Conservation (phyloP, 2,329 filamentous ascomycete species). For the Fusarium nurragi region DNA sequence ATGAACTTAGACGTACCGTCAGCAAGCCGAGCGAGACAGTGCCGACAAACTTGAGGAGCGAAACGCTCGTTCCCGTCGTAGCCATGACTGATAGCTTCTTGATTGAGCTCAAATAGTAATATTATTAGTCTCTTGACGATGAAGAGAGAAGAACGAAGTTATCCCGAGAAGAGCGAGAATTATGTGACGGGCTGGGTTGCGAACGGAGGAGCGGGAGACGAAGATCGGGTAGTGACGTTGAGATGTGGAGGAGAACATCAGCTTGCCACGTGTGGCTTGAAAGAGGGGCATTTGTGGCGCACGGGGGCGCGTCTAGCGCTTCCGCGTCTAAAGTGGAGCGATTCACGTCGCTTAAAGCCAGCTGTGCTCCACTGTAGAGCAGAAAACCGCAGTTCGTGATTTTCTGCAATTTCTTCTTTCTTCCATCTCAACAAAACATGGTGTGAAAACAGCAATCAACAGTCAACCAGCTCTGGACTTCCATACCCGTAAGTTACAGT, state of each 20-base stretch:
- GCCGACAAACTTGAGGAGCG: conserved; percentile 90
- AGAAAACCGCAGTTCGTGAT: conserved; percentile 35
- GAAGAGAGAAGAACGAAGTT: conserved; percentile 2
- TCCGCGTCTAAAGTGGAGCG: conserved; percentile 24
- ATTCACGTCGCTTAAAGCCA: conserved; percentile 25
- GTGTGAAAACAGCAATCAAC: neutral
- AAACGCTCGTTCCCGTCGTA: conserved; percentile 74
- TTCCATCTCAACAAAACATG: conserved; percentile 12
- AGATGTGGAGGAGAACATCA: conserved; percentile 10
- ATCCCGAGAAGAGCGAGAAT: conserved; percentile 16
- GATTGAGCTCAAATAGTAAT: neutral
- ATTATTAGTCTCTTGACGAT: neutral
- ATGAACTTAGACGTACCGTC: conserved; percentile 69
- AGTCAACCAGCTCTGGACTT: neutral
- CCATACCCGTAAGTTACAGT: conserved; percentile 16
- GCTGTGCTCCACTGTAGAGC: conserved; percentile 14
- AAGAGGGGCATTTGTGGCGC: conserved; percentile 6
- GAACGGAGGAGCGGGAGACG: neutral
- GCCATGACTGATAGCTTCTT: conserved; percentile 60
- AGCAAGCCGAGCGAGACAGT: conserved; percentile 88
- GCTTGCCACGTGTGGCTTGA: conserved; percentile 16
- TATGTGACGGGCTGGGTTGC: conserved; percentile 24
- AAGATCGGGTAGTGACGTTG: conserved; percentile 32
- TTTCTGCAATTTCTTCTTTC: conserved; percentile 35
- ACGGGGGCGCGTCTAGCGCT: conserved; percentile 18